Conservation (phyloP, 352 stramenopile genomes). For the Globisporangium viniferum region DNA sequence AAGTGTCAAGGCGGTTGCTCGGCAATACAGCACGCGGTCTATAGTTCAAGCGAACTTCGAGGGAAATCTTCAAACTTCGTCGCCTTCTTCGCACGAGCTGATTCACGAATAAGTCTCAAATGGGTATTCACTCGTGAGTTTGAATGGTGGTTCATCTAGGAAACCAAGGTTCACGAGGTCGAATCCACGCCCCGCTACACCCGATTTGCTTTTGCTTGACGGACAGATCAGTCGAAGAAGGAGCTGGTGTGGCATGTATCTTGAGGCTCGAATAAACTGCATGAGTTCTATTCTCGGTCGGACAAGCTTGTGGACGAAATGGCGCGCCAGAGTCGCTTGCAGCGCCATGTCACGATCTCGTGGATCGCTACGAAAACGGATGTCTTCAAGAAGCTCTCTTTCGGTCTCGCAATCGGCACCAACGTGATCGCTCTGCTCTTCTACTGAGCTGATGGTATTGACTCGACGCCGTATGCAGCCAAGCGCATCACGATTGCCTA, state of each 20-base stretch:
- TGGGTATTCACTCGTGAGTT: not conserved
- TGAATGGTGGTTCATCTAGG: not conserved
- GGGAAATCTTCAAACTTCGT: not conserved
- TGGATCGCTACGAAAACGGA: conserved; percentile 39
- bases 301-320: conserved; percentile 76
- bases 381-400: conserved; percentile 50
- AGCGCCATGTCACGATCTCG: conserved; percentile 29
- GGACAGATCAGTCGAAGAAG: conserved; percentile 63
- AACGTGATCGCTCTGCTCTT: conserved; percentile 63
- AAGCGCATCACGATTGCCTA: conserved; percentile 35
- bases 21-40: conserved; percentile 25
- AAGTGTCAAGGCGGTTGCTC: conserved; percentile 12
- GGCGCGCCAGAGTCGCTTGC: conserved; percentile 55
- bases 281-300: conserved; percentile 60
- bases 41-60: conserved; percentile 3
- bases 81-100: not conserved
- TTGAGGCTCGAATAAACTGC: conserved; percentile 54
- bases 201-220: conserved; percentile 76
- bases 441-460: conserved; percentile 49
- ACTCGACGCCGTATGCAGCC: conserved; percentile 49
- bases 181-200: conserved; percentile 41
- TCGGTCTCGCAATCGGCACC: conserved; percentile 45
- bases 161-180: not conserved
- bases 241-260: conserved; percentile 68
- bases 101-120: not conserved